Evolutionary conservation across 352 stramenopile genomes (phyloP).

Genomic region (Pilasporangium apinafurcum): DNA sequence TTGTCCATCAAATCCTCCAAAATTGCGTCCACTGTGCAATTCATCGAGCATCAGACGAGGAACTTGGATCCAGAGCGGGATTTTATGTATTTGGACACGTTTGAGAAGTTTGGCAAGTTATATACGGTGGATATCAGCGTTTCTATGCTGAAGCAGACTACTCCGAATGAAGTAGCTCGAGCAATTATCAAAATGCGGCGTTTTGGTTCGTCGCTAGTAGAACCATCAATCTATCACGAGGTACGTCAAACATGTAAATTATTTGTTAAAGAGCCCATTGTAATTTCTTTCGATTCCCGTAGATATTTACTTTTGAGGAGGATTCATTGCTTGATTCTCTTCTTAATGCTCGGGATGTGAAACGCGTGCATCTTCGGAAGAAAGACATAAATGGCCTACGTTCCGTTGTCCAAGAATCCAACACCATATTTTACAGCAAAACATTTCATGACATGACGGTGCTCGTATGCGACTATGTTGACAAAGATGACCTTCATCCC

Average conservation of each 20-base stretch:
- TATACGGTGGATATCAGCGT: constrained; percentile 60
- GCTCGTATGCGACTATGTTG: constrained; percentile 41
- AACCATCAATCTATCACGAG: too few species aligned
- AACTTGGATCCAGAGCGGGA: constrained; percentile 33
- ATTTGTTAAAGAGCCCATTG: too few species aligned
- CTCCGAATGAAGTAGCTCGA: constrained; percentile 32
- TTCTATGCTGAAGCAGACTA: constrained; percentile 28
- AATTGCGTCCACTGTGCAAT: constrained; percentile 22
- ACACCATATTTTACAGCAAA: constrained; percentile 47
- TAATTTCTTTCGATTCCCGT: not conserved
- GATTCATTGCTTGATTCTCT: too few species aligned
- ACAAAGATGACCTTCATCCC: constrained; percentile 49
- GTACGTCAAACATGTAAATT: not conserved
- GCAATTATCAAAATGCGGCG: constrained; percentile 15
- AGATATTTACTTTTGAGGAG: constrained; percentile 42
- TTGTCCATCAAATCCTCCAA: constrained; percentile 35
- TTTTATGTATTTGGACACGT: constrained; percentile 55
- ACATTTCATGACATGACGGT: constrained; percentile 24
- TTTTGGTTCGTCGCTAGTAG: constrained; percentile 49
- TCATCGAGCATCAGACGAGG: constrained; percentile 30
- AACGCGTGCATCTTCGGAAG: constrained; percentile 37
- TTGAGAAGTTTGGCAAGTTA: constrained; percentile 54
- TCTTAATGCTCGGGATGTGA: constrained; percentile 40
- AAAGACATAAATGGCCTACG: constrained; percentile 10
- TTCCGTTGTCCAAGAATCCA: constrained; percentile 52